These are phyloP conservation scores for Coemansia javaensis DNA, from an alignment of 192 early-diverging fungal genomes.

Conservation along the genomic window DNA sequence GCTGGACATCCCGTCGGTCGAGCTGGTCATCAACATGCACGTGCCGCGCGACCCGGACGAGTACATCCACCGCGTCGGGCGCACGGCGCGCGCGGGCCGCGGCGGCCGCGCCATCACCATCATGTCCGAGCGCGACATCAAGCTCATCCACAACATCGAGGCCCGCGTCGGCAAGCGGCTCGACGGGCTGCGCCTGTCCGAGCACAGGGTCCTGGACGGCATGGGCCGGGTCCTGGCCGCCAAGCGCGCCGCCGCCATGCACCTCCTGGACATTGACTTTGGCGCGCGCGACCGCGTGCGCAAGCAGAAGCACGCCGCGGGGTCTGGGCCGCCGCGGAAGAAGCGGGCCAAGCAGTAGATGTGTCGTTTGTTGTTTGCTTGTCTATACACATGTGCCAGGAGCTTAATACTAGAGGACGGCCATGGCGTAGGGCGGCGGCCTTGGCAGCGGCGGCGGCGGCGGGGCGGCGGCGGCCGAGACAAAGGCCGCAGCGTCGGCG, in stretches of 20 bases:
- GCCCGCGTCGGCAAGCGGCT: slow-evolving; percentile 76
- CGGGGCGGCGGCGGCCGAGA: too few species aligned
- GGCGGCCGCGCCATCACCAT: slow-evolving; percentile 87
- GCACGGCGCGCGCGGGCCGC: slow-evolving; percentile 94
- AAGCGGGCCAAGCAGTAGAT: not conserved
- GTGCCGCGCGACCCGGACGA: slow-evolving; percentile 92
- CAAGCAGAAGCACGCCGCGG: slow-evolving; percentile 16
- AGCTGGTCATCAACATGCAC: slow-evolving; percentile 92
- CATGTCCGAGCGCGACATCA: slow-evolving; percentile 79
- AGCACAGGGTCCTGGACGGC: slow-evolving; percentile 77
- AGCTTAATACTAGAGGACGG: not conserved
- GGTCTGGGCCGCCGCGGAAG: not conserved
- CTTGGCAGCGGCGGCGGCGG: not conserved
- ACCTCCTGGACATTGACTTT: slow-evolving; percentile 46
- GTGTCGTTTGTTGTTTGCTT: too few species aligned
- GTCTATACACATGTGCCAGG: too few species aligned
- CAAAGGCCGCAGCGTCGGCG: too few species aligned
- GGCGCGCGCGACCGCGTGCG: slow-evolving; percentile 41
- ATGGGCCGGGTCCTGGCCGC: slow-evolving; percentile 83
- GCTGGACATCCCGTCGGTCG: slow-evolving; percentile 93
- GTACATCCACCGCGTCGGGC: slow-evolving; percentile 97
- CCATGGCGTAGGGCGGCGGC: slow-evolving; percentile 6
- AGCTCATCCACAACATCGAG: slow-evolving; percentile 90
- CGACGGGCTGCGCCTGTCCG: slow-evolving; percentile 67
- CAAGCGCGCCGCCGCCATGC: slow-evolving; percentile 70